These are phyloP conservation scores for Bipolaris bicolor DNA, from an alignment of 2,329 filamentous ascomycete genomes.

Conservation along the genomic window DNA sequence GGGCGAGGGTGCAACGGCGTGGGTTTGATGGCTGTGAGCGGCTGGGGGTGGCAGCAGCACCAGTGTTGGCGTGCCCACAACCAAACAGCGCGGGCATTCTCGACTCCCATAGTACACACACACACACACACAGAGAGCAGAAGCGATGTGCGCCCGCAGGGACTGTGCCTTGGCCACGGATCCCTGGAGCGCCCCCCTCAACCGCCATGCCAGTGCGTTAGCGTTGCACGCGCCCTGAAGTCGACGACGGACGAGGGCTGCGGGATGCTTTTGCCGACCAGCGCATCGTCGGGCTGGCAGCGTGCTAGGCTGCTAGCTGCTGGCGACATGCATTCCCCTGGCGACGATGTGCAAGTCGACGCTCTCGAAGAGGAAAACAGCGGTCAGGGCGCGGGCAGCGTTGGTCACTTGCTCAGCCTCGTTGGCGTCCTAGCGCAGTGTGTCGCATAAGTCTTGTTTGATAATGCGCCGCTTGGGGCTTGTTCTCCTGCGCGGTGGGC, in stretches of 20 bases:
- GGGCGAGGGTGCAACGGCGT: background rate
- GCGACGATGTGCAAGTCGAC: slow-evolving; percentile 19
- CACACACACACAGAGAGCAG: background rate
- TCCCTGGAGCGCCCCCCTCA: slow-evolving; percentile 8
- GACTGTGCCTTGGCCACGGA: slow-evolving; percentile 20
- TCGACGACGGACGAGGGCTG: slow-evolving; percentile 9
- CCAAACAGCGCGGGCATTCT: slow-evolving; percentile 23
- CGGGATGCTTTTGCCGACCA: slow-evolving; percentile 29
- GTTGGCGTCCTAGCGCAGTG: slow-evolving; percentile 33
- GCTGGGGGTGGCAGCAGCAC: background rate
- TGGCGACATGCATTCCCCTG: slow-evolving; percentile 33
- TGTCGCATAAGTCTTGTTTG: slow-evolving; percentile 36
- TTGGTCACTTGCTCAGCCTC: slow-evolving; percentile 33
- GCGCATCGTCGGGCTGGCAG: slow-evolving; percentile 16
- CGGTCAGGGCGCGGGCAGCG: slow-evolving; percentile 29
- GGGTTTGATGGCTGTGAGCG: background rate
- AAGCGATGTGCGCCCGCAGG: slow-evolving; percentile 32
- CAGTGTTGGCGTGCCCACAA: background rate
- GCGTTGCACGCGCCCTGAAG: slow-evolving; percentile 13
- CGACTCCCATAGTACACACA: slow-evolving; percentile 11
- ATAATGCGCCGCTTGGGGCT: slow-evolving; percentile 26
- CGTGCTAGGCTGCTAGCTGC: slow-evolving; percentile 9
- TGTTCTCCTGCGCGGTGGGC: background rate
- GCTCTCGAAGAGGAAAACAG: slow-evolving; percentile 20
- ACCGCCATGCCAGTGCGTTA: slow-evolving; percentile 14